Evolutionary conservation across 768 basidiomycete genomes (phyloP), one percentile per base, ranked within the genome.

Genomic region (Phanerochaete sordida): DNA sequence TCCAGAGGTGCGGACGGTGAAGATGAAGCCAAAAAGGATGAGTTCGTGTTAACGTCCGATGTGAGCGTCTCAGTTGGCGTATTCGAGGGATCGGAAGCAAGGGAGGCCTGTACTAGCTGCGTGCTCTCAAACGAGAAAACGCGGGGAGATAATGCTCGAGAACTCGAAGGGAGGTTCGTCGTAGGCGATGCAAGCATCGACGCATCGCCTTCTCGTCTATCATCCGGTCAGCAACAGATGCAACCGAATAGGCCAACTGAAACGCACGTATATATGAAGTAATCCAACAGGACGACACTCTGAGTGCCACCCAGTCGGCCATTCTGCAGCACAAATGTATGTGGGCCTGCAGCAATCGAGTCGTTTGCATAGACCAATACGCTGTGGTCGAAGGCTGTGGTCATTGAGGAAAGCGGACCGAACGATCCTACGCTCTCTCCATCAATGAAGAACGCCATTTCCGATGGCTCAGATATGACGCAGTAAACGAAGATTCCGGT

Each of bases 401-500:
- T 23, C 0, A 66, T 70, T 12, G 68, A 45, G 2, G 73, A 63
- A 21, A 61, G 26, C 19, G 57, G 65, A 0, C 37, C 54, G 49
- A 73, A 79, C 2, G 59, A 60, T 15, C 76, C 77, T 7, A 68
- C 73, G 13, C 56, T 27, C 21, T 69, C 62, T 26, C 65, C 65
- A 60, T 80, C 78, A 48, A 79, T 68, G 31, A 71, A 68, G 62
- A 79, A 79, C 2, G 66, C 68, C 70, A 79, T 69, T 54, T 78
- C 71, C 0, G 72, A 62, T 58, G 72, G 57, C 19, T 68, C 76
- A 52, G 77, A 66, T 13, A 76, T 61, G 26, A 73, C 70, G 59
- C 77, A 77, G 61, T 70, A 78, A 2, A 80, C 75, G 64, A 79
- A 80, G 15, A 81, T 65, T 0, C 79, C 78, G n/a, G 75, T 72